Evolutionary conservation across 768 basidiomycete species (phyloP).

Genomic region (Botryobasidium botryosum): DNA sequence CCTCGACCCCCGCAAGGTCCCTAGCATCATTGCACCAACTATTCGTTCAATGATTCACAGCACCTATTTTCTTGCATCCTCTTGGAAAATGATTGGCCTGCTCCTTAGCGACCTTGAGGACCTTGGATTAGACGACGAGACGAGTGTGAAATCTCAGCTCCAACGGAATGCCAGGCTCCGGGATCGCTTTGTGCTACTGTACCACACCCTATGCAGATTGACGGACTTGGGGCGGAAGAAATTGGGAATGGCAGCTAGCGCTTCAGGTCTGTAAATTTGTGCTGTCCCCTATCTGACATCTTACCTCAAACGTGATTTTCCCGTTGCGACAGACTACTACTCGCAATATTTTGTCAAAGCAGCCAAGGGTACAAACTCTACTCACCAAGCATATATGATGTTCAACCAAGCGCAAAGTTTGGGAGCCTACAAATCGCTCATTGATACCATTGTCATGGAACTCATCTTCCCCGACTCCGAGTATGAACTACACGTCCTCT

Average conservation of each 20-base stretch:
- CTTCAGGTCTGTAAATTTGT: slow-evolving; percentile 36
- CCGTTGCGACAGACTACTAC: slow-evolving; percentile 39
- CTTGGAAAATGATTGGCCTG: slow-evolving; percentile 58
- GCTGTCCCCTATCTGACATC: slow-evolving; percentile 4
- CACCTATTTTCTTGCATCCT: slow-evolving; percentile 63
- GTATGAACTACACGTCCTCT: slow-evolving; percentile 50
- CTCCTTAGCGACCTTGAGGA: slow-evolving; percentile 38
- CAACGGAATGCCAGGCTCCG: slow-evolving; percentile 34
- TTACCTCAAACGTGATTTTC: slow-evolving; percentile 1
- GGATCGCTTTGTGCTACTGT: slow-evolving; percentile 42
- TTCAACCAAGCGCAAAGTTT: slow-evolving; percentile 41
- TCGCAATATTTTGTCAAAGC: slow-evolving; percentile 27
- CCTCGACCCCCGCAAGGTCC: slow-evolving; percentile 18
- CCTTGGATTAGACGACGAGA: too few species aligned
- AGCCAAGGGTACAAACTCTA: slow-evolving; percentile 41
- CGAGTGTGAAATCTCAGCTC: slow-evolving; percentile 34
- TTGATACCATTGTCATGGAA: slow-evolving; percentile 73
- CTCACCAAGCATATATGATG: slow-evolving; percentile 33
- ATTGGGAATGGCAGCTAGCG: slow-evolving; percentile 52
- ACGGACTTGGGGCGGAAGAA: slow-evolving; percentile 44
- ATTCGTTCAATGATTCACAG: slow-evolving; percentile 58
- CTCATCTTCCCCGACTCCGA: slow-evolving; percentile 45
- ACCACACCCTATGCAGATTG: slow-evolving; percentile 42
- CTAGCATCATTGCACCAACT: slow-evolving; percentile 37
- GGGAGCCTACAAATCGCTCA: slow-evolving; percentile 50